phyloP scores from a whole-genome alignment of 805 yeast genomes.

The Sugiyamaella valdiviana region DNA sequence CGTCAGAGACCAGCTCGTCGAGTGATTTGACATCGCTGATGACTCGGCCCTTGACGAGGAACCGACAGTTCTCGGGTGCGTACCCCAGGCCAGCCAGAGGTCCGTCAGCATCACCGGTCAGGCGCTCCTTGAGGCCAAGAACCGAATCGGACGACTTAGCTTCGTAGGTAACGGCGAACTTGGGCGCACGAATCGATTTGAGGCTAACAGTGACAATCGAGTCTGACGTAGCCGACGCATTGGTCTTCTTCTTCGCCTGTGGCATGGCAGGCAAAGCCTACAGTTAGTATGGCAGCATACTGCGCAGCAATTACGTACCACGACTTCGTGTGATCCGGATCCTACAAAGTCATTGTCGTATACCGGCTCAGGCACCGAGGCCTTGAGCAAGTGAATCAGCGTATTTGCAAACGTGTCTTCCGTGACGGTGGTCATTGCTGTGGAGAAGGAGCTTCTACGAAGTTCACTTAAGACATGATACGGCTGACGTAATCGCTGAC shows the following conservation, averaged over 20 bases:
- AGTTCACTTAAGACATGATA: not conserved
- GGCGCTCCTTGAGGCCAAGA: constrained; percentile 27
- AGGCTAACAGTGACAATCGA: constrained; percentile 32
- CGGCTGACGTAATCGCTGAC: too few species aligned
- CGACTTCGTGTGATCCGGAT: not conserved
- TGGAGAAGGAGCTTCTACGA: not conserved
- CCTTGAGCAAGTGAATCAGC: constrained; percentile 12
- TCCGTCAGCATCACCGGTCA: constrained; percentile 25
- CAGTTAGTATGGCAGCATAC: not conserved
- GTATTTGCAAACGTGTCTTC: constrained; percentile 17
- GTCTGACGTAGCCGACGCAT: constrained; percentile 1
- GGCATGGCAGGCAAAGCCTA: constrained; percentile 15
- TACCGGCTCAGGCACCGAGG: constrained; percentile 6
- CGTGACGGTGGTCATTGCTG: constrained; percentile 4
- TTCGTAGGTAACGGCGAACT: constrained; percentile 39
- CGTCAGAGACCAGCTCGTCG: constrained; percentile 25
- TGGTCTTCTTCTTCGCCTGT: constrained; percentile 9
- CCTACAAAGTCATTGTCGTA: constrained; percentile 12
- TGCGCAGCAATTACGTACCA: not conserved
- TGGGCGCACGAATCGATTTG: constrained; percentile 70
- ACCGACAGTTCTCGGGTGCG: constrained; percentile 34
- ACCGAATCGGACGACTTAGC: constrained; percentile 23
- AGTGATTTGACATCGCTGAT: constrained; percentile 46
- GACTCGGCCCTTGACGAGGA: constrained; percentile 58
- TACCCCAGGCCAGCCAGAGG: constrained; percentile 18